Base-by-base conservation (phyloP, 2,329 filamentous ascomycete genomes). In the Aspergillus aculeatinus region DNA sequence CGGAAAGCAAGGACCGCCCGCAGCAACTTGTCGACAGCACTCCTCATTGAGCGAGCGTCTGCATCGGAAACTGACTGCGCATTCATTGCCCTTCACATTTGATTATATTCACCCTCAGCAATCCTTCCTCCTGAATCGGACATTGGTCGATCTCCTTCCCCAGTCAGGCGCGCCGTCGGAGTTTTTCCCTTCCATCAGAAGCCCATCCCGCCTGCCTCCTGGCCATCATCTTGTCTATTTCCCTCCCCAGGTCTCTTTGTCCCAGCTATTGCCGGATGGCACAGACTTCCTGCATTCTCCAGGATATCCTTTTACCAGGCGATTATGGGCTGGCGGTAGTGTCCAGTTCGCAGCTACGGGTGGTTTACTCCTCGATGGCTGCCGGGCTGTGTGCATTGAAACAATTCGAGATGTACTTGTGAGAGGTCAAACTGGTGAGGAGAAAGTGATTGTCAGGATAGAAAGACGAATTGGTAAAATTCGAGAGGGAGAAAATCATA, bases 201-300 rank as follows among this genome's bases (percentile, higher is more conserved):
- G 64, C 3, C 68, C 71, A 14, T 59, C 52, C n/a, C 66, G 60
- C 19, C 62, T 79, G 61, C 70, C 75, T 5, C 60, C 67, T 16
- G 90, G 89, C 39, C 88, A 96, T 73, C 92, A 97, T 74, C 82
- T 96, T 39, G 86, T 94, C 65, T 96, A 96, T 79, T 97, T 96
- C 77, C 91, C 92, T 60, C 84, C 89, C 11, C 84, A 87, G 63
- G 79, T 89, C 19, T 80, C 84, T 0, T 79, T 85, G 14, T 84
- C 83, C 7, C 67, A 80, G 35, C 84, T 98, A 48, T 83, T 92
- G 19, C 80, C 86, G 1, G 95, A 99, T 77, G 94, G 95, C 59
- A 96, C 93, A 1, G 94, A 98, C 73, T 80, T 85, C 4, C 81
- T 89, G 56, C 92, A 96, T 71, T 87, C 82, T 25, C 94, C 94